These are phyloP conservation scores for Chrysoporthe deuterocubensis DNA, from an alignment of 2,329 filamentous ascomycete genomes.

Conservation along the genomic window DNA sequence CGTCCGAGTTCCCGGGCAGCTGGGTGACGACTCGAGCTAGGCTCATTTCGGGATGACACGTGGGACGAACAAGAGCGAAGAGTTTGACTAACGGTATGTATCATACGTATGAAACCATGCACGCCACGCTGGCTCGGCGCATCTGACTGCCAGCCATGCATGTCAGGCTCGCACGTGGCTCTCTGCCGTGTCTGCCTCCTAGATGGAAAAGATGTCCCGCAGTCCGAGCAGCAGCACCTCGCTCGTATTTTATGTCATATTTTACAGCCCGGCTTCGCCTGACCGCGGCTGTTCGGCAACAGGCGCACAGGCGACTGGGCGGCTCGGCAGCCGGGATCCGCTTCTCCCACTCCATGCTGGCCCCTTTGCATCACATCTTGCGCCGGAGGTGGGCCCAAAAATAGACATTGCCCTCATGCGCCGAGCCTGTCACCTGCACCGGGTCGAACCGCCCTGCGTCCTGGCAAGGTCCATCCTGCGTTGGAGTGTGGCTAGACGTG, in stretches of 20 bases:
- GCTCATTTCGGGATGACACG: neutral
- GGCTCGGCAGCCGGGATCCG: neutral
- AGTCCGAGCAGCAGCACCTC: too few species aligned
- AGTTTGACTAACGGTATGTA: neutral
- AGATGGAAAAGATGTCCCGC: too few species aligned
- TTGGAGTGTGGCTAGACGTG: neutral
- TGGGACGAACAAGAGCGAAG: neutral
- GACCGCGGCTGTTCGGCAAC: neutral
- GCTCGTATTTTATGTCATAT: neutral
- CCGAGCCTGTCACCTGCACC: neutral
- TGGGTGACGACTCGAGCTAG: neutral
- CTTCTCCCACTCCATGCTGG: neutral
- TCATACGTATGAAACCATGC: neutral
- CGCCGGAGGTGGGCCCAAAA: neutral
- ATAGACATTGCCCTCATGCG: neutral
- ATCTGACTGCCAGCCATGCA: neutral
- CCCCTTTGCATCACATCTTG: slow-evolving; percentile 1
- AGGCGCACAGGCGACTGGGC: neutral
- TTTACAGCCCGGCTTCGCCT: neutral
- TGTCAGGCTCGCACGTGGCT: too few species aligned
- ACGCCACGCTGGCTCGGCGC: neutral
- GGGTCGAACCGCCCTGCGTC: neutral
- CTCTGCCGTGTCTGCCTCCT: too few species aligned
- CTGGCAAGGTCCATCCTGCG: neutral
- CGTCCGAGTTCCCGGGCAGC: neutral